Conservation (phyloP, 2,329 filamentous ascomycete species). For the Cercospora zeae-maydis region DNA sequence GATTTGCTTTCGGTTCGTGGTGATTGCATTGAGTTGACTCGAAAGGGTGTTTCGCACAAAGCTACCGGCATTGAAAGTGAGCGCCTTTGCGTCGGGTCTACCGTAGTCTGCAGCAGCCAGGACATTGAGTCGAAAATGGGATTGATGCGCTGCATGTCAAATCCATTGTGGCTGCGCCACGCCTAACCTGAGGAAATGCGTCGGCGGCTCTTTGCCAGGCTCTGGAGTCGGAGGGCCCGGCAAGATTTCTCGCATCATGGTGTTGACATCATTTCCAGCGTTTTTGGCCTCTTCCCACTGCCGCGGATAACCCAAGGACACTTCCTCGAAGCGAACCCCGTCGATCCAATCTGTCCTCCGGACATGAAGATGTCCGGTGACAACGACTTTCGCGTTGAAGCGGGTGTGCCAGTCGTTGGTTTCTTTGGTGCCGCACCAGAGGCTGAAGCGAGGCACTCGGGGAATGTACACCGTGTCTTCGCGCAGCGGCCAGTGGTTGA, state of each 20-base stretch:
- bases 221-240: conserved; percentile 40
- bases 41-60: not conserved
- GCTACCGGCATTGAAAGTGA: not conserved
- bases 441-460: conserved; percentile 42
- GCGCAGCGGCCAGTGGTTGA: conserved; percentile 48
- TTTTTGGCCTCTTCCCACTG: conserved; percentile 47
- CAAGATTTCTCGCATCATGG: conserved; percentile 46
- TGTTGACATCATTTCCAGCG: conserved; percentile 44
- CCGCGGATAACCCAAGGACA: conserved; percentile 46
- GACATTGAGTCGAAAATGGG: not conserved
- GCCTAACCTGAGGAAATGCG: conserved; percentile 25
- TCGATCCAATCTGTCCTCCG: conserved; percentile 48
- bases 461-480: conserved; percentile 45
- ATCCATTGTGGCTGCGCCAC: conserved; percentile 10
- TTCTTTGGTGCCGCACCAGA: conserved; percentile 49
- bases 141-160: not conserved
- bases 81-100: not conserved
- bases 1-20: not conserved
- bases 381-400: conserved; percentile 47
- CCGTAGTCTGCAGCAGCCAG: not conserved
- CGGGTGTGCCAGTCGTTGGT: conserved; percentile 47
- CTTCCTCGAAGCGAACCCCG: conserved; percentile 47
- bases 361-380: conserved; percentile 48
- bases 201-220: conserved; percentile 28
- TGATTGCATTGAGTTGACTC: not conserved